A percentile compares a stretch with the other conserved stretches of the same genome.
Evolutionary conservation across 2,329 filamentous ascomycete genomes (phyloP).

Genomic region (Cercospora brassicicola): DNA sequence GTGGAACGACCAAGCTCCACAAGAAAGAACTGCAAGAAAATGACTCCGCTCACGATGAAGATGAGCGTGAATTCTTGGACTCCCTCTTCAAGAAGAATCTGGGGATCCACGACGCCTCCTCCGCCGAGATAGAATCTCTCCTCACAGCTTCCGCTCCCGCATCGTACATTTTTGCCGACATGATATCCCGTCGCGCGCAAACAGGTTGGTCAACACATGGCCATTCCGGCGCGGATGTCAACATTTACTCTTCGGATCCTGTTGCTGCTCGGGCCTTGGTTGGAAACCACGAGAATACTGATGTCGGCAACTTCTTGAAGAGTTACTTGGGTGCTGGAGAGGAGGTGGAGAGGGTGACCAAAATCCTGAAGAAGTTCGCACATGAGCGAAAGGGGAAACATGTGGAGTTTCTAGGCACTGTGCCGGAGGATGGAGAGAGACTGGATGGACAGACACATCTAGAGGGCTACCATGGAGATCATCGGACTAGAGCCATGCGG

Average conservation of each 20-base stretch:
- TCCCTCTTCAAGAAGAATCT: slow-evolving; percentile 68
- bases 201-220: slow-evolving; percentile 94
- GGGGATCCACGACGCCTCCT: slow-evolving; percentile 69
- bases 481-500: slow-evolving; percentile 21
- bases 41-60: slow-evolving; percentile 32
- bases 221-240: slow-evolving; percentile 86
- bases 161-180: slow-evolving; percentile 70
- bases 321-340: slow-evolving; percentile 79
- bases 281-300: slow-evolving; percentile 94
- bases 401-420: slow-evolving; percentile 47
- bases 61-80: slow-evolving; percentile 65
- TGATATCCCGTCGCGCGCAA: slow-evolving; percentile 83
- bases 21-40: neutral
- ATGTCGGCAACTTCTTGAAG: slow-evolving; percentile 79
- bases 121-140: slow-evolving; percentile 68
- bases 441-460: slow-evolving; percentile 51
- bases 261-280: slow-evolving; percentile 62
- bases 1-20: neutral
- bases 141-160: slow-evolving; percentile 55
- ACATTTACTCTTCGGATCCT: slow-evolving; percentile 82
- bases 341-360: slow-evolving; percentile 74
- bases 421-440: slow-evolving; percentile 45
- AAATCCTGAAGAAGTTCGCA: slow-evolving; percentile 65
- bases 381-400: slow-evolving; percentile 36
- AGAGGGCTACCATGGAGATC: slow-evolving; percentile 38